Evolutionary conservation across 805 yeast species (phyloP).

Genomic region (Kodamaea restingae): DNA sequence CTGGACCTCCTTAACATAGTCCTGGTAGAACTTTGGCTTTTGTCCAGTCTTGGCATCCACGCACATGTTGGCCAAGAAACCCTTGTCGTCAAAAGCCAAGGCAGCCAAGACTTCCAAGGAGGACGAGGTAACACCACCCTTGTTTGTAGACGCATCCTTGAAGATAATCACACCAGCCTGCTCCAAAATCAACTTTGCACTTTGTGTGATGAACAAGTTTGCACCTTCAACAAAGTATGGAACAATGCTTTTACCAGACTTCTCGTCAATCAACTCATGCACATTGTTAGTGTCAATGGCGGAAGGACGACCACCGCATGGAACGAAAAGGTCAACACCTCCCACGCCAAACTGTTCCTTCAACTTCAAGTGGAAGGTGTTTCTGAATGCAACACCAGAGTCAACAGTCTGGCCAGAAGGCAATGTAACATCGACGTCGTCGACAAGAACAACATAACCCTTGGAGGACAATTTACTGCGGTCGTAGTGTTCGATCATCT

Average conservation of each 20-base stretch:
- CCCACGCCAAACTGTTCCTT: constrained; percentile 57
- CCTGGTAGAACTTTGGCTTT: constrained; percentile 70
- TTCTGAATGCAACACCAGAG: constrained; percentile 87
- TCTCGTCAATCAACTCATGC: constrained; percentile 60
- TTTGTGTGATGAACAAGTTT: constrained; percentile 89
- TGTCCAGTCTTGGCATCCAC: constrained; percentile 48
- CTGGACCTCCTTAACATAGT: constrained; percentile 86
- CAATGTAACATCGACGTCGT: constrained; percentile 71
- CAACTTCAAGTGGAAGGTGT: constrained; percentile 76
- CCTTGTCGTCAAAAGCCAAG: constrained; percentile 80
- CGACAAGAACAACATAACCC: constrained; percentile 83
- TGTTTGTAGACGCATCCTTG: constrained; percentile 96
- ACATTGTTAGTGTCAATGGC: constrained; percentile 89
- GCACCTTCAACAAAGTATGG: constrained; percentile 98
- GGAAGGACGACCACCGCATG: constrained; percentile 98
- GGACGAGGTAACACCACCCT: constrained; percentile 98
- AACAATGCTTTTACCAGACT: constrained; percentile 70
- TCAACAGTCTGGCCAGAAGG: constrained; percentile 75
- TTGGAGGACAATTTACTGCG: constrained; percentile 57
- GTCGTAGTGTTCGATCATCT: constrained; percentile 70
- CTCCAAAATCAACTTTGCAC: constrained; percentile 84
- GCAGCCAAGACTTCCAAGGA: constrained; percentile 95
- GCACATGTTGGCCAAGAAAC: constrained; percentile 78
- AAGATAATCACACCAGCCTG: constrained; percentile 80
- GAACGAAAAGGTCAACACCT: constrained; percentile 81